Evolutionary conservation across 345 rosid genomes (phyloP).

Genomic region (Salix caprea): DNA sequence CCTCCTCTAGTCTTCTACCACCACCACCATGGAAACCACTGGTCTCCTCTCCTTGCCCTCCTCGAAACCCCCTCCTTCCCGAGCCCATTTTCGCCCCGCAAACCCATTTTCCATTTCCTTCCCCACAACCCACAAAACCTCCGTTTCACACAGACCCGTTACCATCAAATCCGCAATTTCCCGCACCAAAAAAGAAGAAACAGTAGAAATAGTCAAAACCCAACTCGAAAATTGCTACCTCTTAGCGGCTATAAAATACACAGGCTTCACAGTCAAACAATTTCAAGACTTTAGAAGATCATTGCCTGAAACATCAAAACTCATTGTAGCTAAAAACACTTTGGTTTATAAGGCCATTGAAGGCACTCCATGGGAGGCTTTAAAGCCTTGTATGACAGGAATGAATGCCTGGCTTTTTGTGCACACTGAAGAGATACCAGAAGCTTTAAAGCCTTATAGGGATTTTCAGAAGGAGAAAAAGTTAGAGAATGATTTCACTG

Average conservation of each 20-base stretch:
- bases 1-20: background rate
- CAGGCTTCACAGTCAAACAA: constrained; percentile 79
- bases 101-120: constrained; percentile 21
- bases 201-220: constrained; percentile 68
- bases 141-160: constrained; percentile 1
- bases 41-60: constrained; percentile 56
- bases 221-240: constrained; percentile 79
- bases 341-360: constrained; percentile 81
- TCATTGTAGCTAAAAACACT: constrained; percentile 82
- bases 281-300: constrained; percentile 70
- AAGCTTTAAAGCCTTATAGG: constrained; percentile 77
- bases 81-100: constrained; percentile 17
- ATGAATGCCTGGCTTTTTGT: constrained; percentile 97
- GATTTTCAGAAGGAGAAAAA: constrained; percentile 68
- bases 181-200: constrained; percentile 76
- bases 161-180: constrained; percentile 71
- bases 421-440: constrained; percentile 82
- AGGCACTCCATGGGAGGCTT: constrained; percentile 77
- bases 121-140: constrained; percentile 26
- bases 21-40: constrained; percentile 55
- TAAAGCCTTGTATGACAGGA: constrained; percentile 92
- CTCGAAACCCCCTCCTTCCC: constrained; percentile 26
- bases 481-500: constrained; percentile 70
- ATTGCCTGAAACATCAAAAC: constrained; percentile 66
- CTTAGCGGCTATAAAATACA: constrained; percentile 72